Evolutionary conservation across 1,284 basidiomycete species (phyloP).

Genomic region (Neonothopanus nambi): DNA sequence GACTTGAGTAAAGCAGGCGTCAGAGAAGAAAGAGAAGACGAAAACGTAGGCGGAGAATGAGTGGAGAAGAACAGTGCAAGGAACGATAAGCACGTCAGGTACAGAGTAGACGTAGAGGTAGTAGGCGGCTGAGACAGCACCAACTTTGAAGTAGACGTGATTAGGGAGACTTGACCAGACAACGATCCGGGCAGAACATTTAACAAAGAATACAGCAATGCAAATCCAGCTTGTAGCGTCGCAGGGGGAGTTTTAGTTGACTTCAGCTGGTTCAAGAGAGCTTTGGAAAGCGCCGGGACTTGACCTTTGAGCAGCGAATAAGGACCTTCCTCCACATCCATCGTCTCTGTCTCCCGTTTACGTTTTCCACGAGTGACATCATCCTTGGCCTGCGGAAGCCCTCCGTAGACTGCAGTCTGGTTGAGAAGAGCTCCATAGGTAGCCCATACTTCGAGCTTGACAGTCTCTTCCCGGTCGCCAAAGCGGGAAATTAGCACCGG

Average conservation of each 20-base stretch:
- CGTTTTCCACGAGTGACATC: constrained; percentile 68
- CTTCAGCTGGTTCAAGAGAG: constrained; percentile 82
- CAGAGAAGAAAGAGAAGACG: constrained; percentile 60
- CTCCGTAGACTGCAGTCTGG: constrained; percentile 81
- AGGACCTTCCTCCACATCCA: constrained; percentile 81
- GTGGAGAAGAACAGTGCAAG: constrained; percentile 81
- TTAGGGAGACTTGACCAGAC: constrained; percentile 64
- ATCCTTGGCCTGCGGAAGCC: constrained; percentile 52
- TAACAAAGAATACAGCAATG: constrained; percentile 75
- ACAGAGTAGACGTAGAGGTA: constrained; percentile 72
- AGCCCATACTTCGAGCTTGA: constrained; percentile 90
- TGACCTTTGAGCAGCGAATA: constrained; percentile 70
- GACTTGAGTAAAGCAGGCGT: constrained; percentile 75
- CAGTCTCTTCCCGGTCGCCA: constrained; percentile 93
- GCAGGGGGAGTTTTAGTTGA: constrained; percentile 77
- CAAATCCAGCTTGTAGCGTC: constrained; percentile 85
- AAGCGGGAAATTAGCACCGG: constrained; percentile 90
- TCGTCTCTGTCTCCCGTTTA: constrained; percentile 75
- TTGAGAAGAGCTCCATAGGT: constrained; percentile 82
- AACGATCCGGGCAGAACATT: constrained; percentile 84
- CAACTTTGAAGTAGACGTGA: constrained; percentile 62
- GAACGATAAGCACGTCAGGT: constrained; percentile 84
- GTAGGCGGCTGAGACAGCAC: constrained; percentile 65
- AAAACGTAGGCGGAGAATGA: constrained; percentile 72
- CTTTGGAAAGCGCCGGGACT: constrained; percentile 78